These are phyloP conservation scores for Fraxinus xanthoxyloides DNA, from an alignment of 305 asterid genomes.

Conservation along the genomic window DNA sequence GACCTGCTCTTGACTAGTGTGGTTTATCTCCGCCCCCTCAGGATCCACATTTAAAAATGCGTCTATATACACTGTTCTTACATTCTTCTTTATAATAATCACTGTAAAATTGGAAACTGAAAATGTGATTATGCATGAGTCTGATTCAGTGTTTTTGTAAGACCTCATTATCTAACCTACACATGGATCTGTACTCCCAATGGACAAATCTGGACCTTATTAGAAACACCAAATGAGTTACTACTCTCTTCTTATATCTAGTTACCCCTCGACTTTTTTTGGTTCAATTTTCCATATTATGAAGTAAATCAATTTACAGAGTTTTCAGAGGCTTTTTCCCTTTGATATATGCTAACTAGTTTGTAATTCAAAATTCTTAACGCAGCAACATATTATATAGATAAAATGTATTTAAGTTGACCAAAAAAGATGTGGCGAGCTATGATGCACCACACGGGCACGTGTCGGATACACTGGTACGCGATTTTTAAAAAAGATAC, in stretches of 20 bases:
- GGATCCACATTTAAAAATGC: not conserved
- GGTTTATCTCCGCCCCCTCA: not conserved
- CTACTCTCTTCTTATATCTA: slow-evolving; percentile 9
- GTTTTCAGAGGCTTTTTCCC: not conserved
- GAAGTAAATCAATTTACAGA: not conserved
- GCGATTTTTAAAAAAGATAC: too few relatives aligned
- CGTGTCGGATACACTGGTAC: not conserved
- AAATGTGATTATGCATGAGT: not conserved
- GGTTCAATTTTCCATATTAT: not conserved
- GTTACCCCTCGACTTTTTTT: not conserved
- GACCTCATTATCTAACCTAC: not conserved
- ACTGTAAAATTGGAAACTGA: slow-evolving; percentile 4
- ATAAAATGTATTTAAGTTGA: not conserved
- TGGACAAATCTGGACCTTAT: slow-evolving; percentile 5
- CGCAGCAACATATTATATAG: not conserved
- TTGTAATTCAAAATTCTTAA: not conserved
- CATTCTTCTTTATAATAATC: slow-evolving; percentile 10
- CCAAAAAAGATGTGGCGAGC: not conserved
- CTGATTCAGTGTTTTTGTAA: not conserved
- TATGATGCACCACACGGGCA: not conserved
- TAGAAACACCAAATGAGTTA: not conserved
- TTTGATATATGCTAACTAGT: not conserved
- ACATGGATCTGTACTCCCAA: not conserved
- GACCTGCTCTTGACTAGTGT: not conserved
- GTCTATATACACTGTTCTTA: slow-evolving; percentile 7